These are phyloP conservation scores for Lipomyces anomalus DNA, from an alignment of 805 yeast genomes.

Conservation along the genomic window DNA sequence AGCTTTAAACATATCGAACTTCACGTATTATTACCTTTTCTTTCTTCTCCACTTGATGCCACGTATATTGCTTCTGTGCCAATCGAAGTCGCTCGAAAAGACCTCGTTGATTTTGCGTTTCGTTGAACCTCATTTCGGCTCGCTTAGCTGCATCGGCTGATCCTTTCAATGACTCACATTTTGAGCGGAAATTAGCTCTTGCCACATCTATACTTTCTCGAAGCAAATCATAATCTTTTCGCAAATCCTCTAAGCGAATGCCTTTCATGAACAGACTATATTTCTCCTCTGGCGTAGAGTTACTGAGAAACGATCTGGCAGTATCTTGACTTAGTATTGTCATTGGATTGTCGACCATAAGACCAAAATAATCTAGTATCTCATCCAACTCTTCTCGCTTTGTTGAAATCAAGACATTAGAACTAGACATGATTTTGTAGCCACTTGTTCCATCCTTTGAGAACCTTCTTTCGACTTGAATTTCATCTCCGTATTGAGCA, in stretches of 20 bases:
- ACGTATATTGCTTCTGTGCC: constrained; percentile 12
- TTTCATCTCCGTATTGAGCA: constrained; percentile 59
- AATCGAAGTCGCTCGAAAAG: constrained; percentile 7
- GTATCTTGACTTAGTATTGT: constrained; percentile 89
- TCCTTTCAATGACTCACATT: constrained; percentile 36
- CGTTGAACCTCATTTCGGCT: constrained; percentile 25
- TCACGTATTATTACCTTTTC: constrained; percentile 4
- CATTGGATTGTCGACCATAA: constrained; percentile 84
- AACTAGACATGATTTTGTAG: constrained; percentile 51
- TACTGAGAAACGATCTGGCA: constrained; percentile 82
- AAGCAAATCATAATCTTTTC: constrained; percentile 38
- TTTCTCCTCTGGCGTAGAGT: constrained; percentile 65
- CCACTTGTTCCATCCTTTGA: constrained; percentile 46
- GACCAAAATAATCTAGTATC: constrained; percentile 63
- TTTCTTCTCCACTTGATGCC: constrained; percentile 18
- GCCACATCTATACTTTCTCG: constrained; percentile 40
- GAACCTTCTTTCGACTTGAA: constrained; percentile 64
- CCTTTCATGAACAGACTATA: constrained; percentile 77
- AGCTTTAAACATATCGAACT: neutral
- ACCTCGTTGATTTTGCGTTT: constrained; percentile 15
- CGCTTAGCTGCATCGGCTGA: constrained; percentile 38
- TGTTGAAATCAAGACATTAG: constrained; percentile 49
- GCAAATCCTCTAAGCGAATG: constrained; percentile 59
- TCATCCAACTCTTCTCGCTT: constrained; percentile 62
- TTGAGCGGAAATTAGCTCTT: constrained; percentile 12